Conservation (phyloP, 352 stramenopile genomes). For the Globisporangium irregulare region DNA sequence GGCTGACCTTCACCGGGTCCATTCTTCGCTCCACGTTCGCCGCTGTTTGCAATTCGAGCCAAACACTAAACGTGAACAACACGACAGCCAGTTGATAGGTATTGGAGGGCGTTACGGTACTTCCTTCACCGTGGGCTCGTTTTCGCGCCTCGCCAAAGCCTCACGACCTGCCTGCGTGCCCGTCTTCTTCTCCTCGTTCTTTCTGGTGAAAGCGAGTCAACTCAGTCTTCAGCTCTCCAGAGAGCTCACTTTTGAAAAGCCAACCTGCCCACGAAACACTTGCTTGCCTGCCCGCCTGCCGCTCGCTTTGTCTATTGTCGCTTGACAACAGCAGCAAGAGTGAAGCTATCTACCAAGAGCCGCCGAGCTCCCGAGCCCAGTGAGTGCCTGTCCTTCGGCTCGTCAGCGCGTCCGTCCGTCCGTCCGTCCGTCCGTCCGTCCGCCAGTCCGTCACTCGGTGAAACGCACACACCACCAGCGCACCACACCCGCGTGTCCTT, state of each 20-base stretch:
- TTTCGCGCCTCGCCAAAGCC: background rate
- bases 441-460: background rate
- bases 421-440: background rate
- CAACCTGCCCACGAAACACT: conserved; percentile 9
- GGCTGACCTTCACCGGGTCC: background rate
- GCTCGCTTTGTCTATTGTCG: background rate
- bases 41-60: background rate
- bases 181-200: background rate
- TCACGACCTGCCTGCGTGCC: background rate
- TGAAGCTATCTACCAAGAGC: no score
- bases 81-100: background rate
- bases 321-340: background rate
- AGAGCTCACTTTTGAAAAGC: conserved; percentile 12
- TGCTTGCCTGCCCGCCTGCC: background rate
- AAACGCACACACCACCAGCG: background rate
- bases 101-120: background rate
- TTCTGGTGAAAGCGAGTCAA: conserved; percentile 1
- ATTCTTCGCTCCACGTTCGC: background rate
- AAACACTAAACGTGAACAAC: background rate
- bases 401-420: background rate
- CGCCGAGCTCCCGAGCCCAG: no score
- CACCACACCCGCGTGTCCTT: background rate
- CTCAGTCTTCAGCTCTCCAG: background rate
- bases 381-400: background rate
- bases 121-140: background rate